phyloP scores from a whole-genome alignment of 768 basidiomycete species.

The Suillus subluteus region DNA sequence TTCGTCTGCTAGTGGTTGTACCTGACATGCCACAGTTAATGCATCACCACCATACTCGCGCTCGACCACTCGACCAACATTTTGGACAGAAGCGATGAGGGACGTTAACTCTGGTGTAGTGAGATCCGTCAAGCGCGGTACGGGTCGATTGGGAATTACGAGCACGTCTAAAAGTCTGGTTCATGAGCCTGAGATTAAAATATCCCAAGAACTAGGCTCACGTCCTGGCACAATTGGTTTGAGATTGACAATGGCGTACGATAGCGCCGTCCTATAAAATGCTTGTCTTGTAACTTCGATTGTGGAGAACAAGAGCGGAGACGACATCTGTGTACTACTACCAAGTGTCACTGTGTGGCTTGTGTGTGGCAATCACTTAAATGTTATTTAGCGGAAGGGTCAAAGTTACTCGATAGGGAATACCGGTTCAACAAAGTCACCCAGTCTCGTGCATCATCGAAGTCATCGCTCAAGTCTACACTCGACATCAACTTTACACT shows the following conservation, averaged over 20 bases:
- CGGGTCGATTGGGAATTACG: constrained; percentile 58
- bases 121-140: constrained; percentile 60
- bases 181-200: constrained; percentile 3
- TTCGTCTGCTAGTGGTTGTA: constrained; percentile 30
- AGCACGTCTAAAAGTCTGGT: constrained; percentile 50
- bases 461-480: constrained; percentile 7
- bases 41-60: constrained; percentile 80
- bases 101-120: constrained; percentile 71
- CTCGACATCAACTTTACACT: background rate
- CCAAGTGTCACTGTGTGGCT: background rate
- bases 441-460: constrained; percentile 7
- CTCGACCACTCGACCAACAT: constrained; percentile 80
- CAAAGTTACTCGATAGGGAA: constrained; percentile 7
- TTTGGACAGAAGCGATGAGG: constrained; percentile 79
- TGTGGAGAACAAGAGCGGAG: constrained; percentile 67
- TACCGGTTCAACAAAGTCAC: constrained; percentile 5
- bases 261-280: constrained; percentile 69
- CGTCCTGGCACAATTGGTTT: constrained; percentile 95
- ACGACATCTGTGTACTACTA: constrained; percentile 15
- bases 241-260: constrained; percentile 91
- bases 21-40: constrained; percentile 91
- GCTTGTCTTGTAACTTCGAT: constrained; percentile 79
- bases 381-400: background rate
- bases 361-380: background rate
- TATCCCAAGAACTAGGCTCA: constrained; percentile 45